Conservation (phyloP, 2,329 filamentous ascomycete genomes). For the Calonectria hongkongensis region DNA sequence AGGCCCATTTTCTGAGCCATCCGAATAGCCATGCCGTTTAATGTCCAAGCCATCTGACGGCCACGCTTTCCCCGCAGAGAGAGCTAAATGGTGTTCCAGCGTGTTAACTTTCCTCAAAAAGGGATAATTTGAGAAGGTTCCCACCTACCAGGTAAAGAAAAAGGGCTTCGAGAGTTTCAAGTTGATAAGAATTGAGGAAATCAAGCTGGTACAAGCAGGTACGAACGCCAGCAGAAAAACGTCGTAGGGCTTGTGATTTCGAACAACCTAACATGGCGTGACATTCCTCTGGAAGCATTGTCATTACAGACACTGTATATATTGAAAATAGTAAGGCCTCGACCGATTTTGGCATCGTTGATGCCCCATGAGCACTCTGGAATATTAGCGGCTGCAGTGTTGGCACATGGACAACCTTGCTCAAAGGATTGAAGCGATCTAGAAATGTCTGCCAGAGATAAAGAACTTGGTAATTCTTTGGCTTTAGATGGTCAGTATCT, state of each 20-base stretch:
- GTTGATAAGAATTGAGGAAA: slow-evolving; percentile 74
- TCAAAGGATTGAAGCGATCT: slow-evolving; percentile 82
- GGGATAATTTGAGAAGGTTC: slow-evolving; percentile 30
- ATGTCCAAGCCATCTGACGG: slow-evolving; percentile 73
- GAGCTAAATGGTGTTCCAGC: slow-evolving; percentile 58
- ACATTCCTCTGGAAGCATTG: slow-evolving; percentile 74
- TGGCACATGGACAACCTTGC: slow-evolving; percentile 82
- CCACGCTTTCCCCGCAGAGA: slow-evolving; percentile 74
- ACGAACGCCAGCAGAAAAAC: slow-evolving; percentile 70
- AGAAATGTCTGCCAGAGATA: slow-evolving; percentile 83
- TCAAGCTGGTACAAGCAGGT: slow-evolving; percentile 67
- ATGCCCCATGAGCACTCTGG: slow-evolving; percentile 72
- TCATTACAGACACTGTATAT: slow-evolving; percentile 75
- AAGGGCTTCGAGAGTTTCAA: slow-evolving; percentile 74
- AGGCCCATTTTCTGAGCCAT: slow-evolving; percentile 80
- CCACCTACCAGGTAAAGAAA: slow-evolving; percentile 70
- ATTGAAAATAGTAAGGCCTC: slow-evolving; percentile 79
- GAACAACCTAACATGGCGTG: slow-evolving; percentile 67
- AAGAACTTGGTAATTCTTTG: slow-evolving; percentile 72
- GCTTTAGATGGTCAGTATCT: neutral
- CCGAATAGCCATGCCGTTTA: slow-evolving; percentile 76
- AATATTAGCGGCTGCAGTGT: slow-evolving; percentile 78
- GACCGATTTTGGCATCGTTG: slow-evolving; percentile 71
- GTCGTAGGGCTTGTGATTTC: slow-evolving; percentile 67
- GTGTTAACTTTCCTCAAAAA: slow-evolving; percentile 35